Evolutionary conservation across 176 grass and related monocot genomes (phyloP).

Genomic region (Carex myosuroides): DNA sequence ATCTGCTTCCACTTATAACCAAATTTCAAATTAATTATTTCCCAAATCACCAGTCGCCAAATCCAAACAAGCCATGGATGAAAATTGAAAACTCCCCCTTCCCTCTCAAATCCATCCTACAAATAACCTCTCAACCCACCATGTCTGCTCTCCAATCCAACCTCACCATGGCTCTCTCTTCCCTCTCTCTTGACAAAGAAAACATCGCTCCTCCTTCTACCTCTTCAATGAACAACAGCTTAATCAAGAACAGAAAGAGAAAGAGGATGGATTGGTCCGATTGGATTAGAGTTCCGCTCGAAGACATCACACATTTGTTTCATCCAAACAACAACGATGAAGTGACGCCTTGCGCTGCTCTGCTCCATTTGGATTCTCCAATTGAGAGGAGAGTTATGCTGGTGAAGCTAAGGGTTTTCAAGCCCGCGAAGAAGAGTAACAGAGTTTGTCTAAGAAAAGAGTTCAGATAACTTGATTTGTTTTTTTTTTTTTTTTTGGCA

Average conservation of each 20-base stretch:
- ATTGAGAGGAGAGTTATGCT: background rate
- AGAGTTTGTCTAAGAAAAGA: constrained; percentile 11
- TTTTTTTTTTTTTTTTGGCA: background rate
- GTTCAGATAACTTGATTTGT: constrained; percentile 1
- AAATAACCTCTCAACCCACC: background rate
- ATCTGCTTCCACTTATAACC: background rate
- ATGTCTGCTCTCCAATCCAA: background rate
- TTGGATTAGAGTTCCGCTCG: background rate
- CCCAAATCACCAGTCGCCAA: background rate
- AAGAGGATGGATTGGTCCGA: background rate
- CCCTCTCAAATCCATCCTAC: constrained; percentile 8
- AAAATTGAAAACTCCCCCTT: background rate
- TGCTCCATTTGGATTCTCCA: background rate
- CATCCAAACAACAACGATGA: background rate
- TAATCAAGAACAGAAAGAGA: constrained; percentile 15
- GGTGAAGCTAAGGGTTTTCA: background rate
- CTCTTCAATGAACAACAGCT: background rate
- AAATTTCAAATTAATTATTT: background rate
- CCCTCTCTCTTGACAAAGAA: background rate
- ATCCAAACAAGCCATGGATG: background rate
- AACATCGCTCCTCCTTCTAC: background rate
- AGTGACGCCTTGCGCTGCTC: background rate
- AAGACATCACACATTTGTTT: constrained; percentile 22
- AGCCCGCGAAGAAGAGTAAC: background rate
- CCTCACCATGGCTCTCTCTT: constrained; percentile 1